Base-by-base conservation (phyloP, 1,284 basidiomycete genomes). In the Salmacisia buchloeana region DNA sequence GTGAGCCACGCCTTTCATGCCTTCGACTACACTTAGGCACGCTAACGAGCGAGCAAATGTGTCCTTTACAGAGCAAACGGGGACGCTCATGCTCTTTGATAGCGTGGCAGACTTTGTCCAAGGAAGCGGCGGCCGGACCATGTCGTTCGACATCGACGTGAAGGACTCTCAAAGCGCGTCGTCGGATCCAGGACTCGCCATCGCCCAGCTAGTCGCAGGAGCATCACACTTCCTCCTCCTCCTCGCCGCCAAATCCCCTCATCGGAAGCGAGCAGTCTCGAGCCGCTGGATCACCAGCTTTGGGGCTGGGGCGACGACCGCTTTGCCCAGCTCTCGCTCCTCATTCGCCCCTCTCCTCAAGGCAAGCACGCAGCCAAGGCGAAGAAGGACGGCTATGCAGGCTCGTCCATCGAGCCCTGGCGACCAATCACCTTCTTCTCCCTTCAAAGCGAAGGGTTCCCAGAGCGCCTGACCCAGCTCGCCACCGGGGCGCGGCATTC, bases 231-330 rank as follows among this genome's bases (percentile, higher is more conserved):
- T 49, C 21, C 45, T 49, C 13, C 18, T 49, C 25, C 45, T 49
- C 45, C 45, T 49, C 45, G 21, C n/a, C n/a, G n/a, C n/a, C n/a
- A n/a, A n/a, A n/a, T n/a, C n/a, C n/a, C n/a, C n/a, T n/a, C n/a
- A n/a, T n/a, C n/a, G n/a, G n/a, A n/a, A 49, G 18, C n/a, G 15
- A 23, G 12, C 45, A 49, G 13, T 12, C 45, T 21, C 45, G 25
- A 27, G 45, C 23, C n/a, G 25, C 5, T 18, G 21, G 23, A 49
- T 13, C 45, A 49, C 25, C 45, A 49, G 45, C n/a, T 49, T 6
- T 49, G 45, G 45, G 45, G 45, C 45, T 49, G 45, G 45, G 45
- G 45, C 25, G 45, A 49, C 25, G 45, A 49, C 27, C 45, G 45
- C 5, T 49, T 49, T 15, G 45, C 21, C 6, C 45, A 49, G 25